phyloP scores from a whole-genome alignment of 2,329 filamentous ascomycete species.

The Phyllosticta paracitricarpa region DNA sequence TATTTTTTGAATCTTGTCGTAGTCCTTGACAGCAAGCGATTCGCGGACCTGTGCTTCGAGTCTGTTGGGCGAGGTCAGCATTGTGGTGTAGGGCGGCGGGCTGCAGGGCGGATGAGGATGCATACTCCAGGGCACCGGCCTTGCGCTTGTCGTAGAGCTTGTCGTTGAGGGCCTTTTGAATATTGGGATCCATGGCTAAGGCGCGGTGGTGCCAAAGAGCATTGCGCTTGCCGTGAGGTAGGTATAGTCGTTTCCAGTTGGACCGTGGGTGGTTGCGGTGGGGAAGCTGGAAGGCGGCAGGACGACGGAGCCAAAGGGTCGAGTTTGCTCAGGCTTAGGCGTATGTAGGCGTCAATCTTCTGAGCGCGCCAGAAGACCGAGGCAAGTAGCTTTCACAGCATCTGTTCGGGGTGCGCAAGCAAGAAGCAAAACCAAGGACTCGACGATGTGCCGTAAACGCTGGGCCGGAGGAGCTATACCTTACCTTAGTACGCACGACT shows the following conservation, averaged over 20 bases:
- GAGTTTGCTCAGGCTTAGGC: not conserved
- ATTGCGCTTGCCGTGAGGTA: not conserved
- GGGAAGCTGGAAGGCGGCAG: not conserved
- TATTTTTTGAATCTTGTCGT: slow-evolving; percentile 71
- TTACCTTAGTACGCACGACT: not conserved
- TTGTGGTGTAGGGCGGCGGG: not conserved
- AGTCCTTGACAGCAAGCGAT: slow-evolving; percentile 64
- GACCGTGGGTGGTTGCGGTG: slow-evolving; percentile 2
- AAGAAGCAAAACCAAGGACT: not conserved
- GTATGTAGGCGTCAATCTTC: not conserved
- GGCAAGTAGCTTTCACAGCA: slow-evolving; percentile 5
- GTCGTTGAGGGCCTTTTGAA: slow-evolving; percentile 87
- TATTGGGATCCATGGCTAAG: slow-evolving; percentile 66
- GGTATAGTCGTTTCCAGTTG: not conserved
- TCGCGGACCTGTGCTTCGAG: slow-evolving; percentile 87
- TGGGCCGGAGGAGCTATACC: not conserved
- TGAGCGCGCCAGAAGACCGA: not conserved
- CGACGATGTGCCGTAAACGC: not conserved
- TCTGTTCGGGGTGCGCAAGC: slow-evolving; percentile 2
- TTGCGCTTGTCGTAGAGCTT: slow-evolving; percentile 99
- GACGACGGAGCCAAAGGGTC: not conserved
- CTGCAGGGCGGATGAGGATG: slow-evolving; percentile 13
- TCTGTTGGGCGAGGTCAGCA: slow-evolving; percentile 36
- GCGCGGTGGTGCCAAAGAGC: not conserved
- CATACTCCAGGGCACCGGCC: slow-evolving; percentile 88